Conservation (phyloP, 78 protist species). For the Thecamonas trahens region DNA sequence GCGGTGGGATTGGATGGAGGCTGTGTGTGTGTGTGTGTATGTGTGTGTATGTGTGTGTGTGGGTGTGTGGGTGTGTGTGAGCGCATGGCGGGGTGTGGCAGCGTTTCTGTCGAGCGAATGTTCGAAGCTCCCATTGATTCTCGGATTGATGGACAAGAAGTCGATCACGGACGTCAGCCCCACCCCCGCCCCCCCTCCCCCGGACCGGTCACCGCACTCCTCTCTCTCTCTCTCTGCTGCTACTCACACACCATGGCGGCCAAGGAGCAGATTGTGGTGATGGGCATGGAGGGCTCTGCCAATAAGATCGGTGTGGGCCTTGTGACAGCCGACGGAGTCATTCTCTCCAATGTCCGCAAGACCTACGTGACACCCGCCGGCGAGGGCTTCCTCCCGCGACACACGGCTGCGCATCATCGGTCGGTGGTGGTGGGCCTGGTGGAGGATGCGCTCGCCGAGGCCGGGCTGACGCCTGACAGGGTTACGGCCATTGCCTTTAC, state of each 20-base stretch:
- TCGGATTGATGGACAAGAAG: no score
- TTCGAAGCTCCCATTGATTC: no score
- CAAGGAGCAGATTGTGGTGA: conserved; percentile 24
- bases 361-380: conserved; percentile 97
- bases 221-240: no score
- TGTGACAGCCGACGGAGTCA: conserved; percentile 84
- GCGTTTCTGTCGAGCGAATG: no score
- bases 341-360: conserved; percentile 83
- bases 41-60: no score
- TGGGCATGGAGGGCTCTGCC: conserved; percentile 98
- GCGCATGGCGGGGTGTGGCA: no score
- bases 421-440: conserved; percentile 39
- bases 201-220: no score
- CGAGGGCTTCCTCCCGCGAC: conserved; percentile 91
- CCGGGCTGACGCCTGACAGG: conserved; percentile 54
- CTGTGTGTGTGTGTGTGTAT: no score
- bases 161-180: no score
- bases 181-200: no score
- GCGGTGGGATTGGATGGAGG: no score
- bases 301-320: conserved; percentile 97
- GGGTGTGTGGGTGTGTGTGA: no score
- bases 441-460: conserved; percentile 57
- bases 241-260: not conserved
- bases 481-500: conserved; percentile 72
- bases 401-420: conserved; percentile 86